Evolutionary conservation across 805 yeast genomes (phyloP).

Genomic region (Nakazawaea ambrosiae): DNA sequence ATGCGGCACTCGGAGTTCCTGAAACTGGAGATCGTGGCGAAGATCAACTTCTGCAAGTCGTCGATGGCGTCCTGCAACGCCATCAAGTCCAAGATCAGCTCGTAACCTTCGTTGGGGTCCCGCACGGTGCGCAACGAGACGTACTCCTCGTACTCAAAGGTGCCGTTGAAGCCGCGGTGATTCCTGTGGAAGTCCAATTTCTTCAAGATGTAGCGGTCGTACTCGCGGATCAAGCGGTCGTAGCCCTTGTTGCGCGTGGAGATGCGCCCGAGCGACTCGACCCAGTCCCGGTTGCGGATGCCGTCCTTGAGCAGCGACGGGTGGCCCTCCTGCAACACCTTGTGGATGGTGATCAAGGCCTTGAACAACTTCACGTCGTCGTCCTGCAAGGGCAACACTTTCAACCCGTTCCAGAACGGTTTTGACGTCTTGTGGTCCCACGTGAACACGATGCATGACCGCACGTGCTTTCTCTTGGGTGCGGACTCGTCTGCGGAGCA

Average conservation of each 20-base stretch:
- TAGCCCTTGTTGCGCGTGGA: constrained; percentile 46
- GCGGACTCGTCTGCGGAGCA: constrained; percentile 82
- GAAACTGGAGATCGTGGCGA: constrained; percentile 60
- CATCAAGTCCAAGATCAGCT: constrained; percentile 80
- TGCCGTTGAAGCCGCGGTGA: constrained; percentile 89
- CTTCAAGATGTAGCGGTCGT: constrained; percentile 58
- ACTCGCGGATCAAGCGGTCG: constrained; percentile 70
- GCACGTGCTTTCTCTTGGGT: constrained; percentile 92
- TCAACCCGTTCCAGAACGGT: constrained; percentile 80
- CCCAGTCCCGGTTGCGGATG: constrained; percentile 69
- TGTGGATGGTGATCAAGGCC: constrained; percentile 78
- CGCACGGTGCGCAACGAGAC: constrained; percentile 79
- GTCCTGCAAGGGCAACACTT: constrained; percentile 68
- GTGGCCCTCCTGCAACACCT: constrained; percentile 97
- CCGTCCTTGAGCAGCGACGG: constrained; percentile 78
- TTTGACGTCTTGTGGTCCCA: constrained; percentile 90
- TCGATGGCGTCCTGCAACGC: constrained; percentile 78
- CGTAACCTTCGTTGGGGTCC: constrained; percentile 95
- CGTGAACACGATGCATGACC: constrained; percentile 91
- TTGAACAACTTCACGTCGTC: constrained; percentile 85
- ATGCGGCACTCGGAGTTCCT: constrained; percentile 67
- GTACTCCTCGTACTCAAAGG: constrained; percentile 93
- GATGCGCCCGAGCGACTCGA: constrained; percentile 62
- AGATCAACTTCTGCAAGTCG: constrained; percentile 67
- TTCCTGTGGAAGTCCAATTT: constrained; percentile 78